Percentiles rank a stretch among this genome's conserved stretches.
Evolutionary conservation across 441 rosid species (phyloP).

Genomic region (Melastoma candidum): DNA sequence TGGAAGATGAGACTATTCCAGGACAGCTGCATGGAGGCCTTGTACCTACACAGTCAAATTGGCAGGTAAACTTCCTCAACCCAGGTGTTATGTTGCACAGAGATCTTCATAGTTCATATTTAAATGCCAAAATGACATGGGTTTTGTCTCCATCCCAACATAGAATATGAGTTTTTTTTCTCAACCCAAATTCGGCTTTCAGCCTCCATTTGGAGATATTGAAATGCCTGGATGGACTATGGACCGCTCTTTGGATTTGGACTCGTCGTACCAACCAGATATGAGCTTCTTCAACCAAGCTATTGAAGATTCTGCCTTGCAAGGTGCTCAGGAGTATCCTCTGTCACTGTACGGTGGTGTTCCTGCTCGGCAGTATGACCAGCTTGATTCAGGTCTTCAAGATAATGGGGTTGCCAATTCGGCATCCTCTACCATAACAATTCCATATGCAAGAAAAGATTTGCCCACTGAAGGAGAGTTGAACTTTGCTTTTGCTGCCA

Average conservation of each 20-base stretch:
- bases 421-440: too few relatives aligned
- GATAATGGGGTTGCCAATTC: too few relatives aligned
- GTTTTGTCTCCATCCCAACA: background rate
- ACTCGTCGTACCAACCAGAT: constrained; percentile 33
- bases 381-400: constrained; percentile 6
- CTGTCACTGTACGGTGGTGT: constrained; percentile 25
- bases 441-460: constrained; percentile 4
- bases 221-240: constrained; percentile 26
- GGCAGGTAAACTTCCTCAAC: constrained; percentile 2
- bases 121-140: too few relatives aligned
- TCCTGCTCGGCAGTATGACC: constrained; percentile 34
- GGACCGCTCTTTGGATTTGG: constrained; percentile 34
- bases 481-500: constrained; percentile 10
- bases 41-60: constrained; percentile 38
- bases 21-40: constrained; percentile 33
- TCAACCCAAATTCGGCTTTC: constrained; percentile 21
- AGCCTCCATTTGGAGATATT: constrained; percentile 34
- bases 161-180: constrained; percentile 11
- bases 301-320: constrained; percentile 19
- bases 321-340: constrained; percentile 19
- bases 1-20: constrained; percentile 21
- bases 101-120: too few relatives aligned
- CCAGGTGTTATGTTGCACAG: too few relatives aligned
- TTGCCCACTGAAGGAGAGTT: constrained; percentile 8
- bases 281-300: constrained; percentile 37